Evolutionary conservation across 2,329 filamentous ascomycete genomes (phyloP).

Genomic region (Aspergillus niger): DNA sequence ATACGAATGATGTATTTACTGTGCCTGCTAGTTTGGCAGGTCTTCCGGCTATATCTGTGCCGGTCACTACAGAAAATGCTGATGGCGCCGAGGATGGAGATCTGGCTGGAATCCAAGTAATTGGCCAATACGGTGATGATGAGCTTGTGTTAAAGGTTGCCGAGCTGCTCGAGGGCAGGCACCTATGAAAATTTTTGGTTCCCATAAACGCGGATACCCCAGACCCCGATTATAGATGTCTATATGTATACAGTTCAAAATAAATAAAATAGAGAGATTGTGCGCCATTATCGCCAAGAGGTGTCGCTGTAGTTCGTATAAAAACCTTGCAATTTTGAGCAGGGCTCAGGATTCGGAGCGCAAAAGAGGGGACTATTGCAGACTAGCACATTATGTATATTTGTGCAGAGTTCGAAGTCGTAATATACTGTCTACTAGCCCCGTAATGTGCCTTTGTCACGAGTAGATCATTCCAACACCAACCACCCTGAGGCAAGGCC

Average conservation of each 20-base stretch:
- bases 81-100: conserved; percentile 17
- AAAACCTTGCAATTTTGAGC: neutral
- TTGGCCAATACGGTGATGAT: conserved; percentile 53
- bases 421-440: neutral
- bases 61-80: conserved; percentile 51
- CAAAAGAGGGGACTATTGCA: neutral
- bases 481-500: neutral
- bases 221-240: neutral
- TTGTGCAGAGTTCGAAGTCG: neutral
- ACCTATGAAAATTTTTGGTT: conserved; percentile 8
- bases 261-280: neutral
- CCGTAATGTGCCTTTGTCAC: neutral
- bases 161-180: conserved; percentile 35
- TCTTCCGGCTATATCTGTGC: conserved; percentile 83
- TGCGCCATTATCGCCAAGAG: neutral
- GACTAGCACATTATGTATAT: neutral
- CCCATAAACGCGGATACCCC: neutral
- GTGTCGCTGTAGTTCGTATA: too few species aligned
- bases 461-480: neutral
- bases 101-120: conserved; percentile 47
- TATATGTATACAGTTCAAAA: neutral
- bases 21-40: conserved; percentile 93
- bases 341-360: neutral
- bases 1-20: conserved; percentile 93
- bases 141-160: conserved; percentile 43